Percentiles rank a stretch among this genome's conserved stretches.
Evolutionary conservation across 23 red algal species (phyloP).

Genomic region (Cyanidioschyzon merolae): DNA sequence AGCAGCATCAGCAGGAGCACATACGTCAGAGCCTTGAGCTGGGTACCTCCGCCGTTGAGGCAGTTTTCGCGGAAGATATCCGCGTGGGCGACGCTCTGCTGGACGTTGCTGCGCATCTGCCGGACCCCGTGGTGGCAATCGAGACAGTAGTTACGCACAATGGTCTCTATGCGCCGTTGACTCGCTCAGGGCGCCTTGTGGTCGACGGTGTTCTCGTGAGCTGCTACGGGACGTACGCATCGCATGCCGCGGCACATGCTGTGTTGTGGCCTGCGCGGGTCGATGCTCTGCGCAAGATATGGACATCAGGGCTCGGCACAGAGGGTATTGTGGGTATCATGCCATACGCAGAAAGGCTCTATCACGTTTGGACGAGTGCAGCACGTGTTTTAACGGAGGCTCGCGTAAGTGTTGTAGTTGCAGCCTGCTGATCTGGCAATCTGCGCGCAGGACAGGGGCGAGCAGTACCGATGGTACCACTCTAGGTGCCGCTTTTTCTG

Average conservation of each 20-base stretch:
- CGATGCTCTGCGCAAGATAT: not conserved
- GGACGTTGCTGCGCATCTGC: not conserved
- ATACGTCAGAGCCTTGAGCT: not conserved
- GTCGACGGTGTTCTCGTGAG: constrained; percentile 19
- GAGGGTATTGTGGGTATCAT: not conserved
- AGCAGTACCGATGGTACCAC: no score
- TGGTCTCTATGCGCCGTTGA: constrained; percentile 21
- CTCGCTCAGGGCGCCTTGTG: constrained; percentile 16
- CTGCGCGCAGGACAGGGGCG: no score
- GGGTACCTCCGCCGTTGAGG: not conserved
- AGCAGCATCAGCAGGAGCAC: not conserved
- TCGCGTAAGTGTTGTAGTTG: no score
- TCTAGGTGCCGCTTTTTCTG: no score
- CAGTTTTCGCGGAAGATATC: not conserved
- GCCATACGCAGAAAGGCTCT: not conserved
- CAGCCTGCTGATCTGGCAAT: no score
- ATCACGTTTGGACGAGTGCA: not conserved
- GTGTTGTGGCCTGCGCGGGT: not conserved
- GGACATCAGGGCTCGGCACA: not conserved
- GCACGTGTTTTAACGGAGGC: no score
- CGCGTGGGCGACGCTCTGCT: not conserved
- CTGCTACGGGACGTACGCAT: constrained; percentile 16
- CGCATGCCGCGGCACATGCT: constrained; percentile 13
- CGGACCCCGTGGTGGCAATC: not conserved
- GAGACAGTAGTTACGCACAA: not conserved